These are phyloP conservation scores for Moelleriella libera DNA, from an alignment of 2,329 filamentous ascomycete species.

Conservation along the genomic window DNA sequence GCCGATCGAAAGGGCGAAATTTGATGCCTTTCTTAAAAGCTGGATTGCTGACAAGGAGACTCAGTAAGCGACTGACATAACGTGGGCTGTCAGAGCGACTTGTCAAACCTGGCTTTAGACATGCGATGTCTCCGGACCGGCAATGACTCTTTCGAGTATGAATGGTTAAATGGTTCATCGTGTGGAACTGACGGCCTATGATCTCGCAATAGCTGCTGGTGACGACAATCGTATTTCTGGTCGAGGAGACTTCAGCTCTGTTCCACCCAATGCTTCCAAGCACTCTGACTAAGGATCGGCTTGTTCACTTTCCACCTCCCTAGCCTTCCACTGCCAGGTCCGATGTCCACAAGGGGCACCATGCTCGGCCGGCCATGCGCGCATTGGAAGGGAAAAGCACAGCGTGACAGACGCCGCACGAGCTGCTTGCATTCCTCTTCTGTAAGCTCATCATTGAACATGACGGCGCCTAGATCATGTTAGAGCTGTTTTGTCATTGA, in stretches of 20 bases:
- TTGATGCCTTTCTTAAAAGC: too few relatives aligned
- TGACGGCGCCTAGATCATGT: conserved; percentile 45
- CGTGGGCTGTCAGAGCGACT: too few relatives aligned
- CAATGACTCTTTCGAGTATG: too few relatives aligned
- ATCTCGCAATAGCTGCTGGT: too few relatives aligned
- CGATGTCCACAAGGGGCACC: conserved; percentile 45
- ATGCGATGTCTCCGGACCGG: too few relatives aligned
- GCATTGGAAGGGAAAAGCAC: conserved; percentile 68
- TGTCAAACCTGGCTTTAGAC: too few relatives aligned
- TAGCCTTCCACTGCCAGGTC: conserved; percentile 11
- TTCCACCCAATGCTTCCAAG: conserved; percentile 11
- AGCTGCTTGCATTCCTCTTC: conserved; percentile 42
- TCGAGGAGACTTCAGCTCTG: not conserved
- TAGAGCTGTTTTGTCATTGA: conserved; percentile 1
- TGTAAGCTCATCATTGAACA: conserved; percentile 66
- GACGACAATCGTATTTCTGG: too few relatives aligned
- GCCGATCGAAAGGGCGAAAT: too few relatives aligned
- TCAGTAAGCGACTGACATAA: too few relatives aligned
- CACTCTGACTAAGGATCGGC: not conserved
- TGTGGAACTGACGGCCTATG: too few relatives aligned
- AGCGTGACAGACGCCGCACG: conserved; percentile 41
- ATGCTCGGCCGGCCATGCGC: conserved; percentile 63
- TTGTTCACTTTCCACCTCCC: conserved; percentile 12
- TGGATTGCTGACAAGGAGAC: too few relatives aligned
- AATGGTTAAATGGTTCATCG: too few relatives aligned